Conservation (phyloP, 257 asterid genomes). For the Euphrasia confusa region DNA sequence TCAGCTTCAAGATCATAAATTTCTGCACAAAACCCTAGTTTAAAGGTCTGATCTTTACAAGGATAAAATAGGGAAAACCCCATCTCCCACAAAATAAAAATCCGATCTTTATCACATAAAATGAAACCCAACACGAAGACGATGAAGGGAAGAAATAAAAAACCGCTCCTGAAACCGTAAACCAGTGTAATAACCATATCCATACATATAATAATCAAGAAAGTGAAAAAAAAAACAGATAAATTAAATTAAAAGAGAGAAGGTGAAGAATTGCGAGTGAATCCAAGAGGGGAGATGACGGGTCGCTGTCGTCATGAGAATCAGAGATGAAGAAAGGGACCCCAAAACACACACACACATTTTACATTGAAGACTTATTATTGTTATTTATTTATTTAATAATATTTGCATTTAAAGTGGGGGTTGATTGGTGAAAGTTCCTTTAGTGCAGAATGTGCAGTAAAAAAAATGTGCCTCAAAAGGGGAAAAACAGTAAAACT, state of each 20-base stretch:
- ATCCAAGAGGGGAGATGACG: slow-evolving; percentile 33
- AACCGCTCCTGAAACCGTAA: slow-evolving; percentile 26
- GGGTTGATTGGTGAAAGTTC: slow-evolving; percentile 21
- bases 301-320: slow-evolving; percentile 60
- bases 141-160: not conserved
- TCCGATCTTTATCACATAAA: not conserved
- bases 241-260: too few species aligned
- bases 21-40: slow-evolving; percentile 35
- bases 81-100: slow-evolving; percentile 10
- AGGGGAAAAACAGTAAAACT: slow-evolving; percentile 27
- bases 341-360: slow-evolving; percentile 1
- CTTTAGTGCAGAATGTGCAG: slow-evolving; percentile 26
- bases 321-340: slow-evolving; percentile 55
- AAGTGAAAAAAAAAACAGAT: too few species aligned
- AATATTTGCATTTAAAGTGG: slow-evolving; percentile 22
- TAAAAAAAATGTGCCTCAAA: slow-evolving; percentile 22
- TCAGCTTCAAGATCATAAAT: slow-evolving; percentile 1
- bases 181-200: not conserved
- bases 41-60: slow-evolving; percentile 23
- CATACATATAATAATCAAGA: not conserved
- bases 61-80: slow-evolving; percentile 5
- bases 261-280: slow-evolving; percentile 21
- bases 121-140: slow-evolving; percentile 3
- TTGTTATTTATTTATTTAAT: not conserved
- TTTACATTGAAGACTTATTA: slow-evolving; percentile 10